A percentile compares a stretch with the other conserved stretches of the same genome.
Conservation (phyloP, 1,284 basidiomycete species). For the Apiotrichum brassicae region DNA sequence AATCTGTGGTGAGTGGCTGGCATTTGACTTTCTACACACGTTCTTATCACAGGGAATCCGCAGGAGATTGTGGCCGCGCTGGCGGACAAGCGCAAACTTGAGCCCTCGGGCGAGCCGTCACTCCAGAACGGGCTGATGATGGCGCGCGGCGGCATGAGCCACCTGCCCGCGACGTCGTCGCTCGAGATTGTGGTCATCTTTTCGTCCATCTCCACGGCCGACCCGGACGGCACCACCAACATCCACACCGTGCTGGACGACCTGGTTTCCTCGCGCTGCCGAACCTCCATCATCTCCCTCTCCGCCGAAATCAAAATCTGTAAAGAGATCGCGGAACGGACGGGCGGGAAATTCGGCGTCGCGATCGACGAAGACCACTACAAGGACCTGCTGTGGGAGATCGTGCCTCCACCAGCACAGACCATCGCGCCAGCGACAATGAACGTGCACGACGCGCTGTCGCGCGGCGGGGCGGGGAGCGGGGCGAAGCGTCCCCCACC, state of each 20-base stretch:
- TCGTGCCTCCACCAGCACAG: constrained; percentile 90
- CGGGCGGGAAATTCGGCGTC: constrained; percentile 86
- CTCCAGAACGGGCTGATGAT: constrained; percentile 95
- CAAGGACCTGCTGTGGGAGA: constrained; percentile 88
- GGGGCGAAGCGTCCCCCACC: constrained; percentile 51
- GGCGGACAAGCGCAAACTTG: constrained; percentile 77
- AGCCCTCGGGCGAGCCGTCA: constrained; percentile 87
- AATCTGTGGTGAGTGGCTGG: constrained; percentile 66
- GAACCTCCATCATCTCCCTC: constrained; percentile 85
- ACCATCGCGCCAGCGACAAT: constrained; percentile 45
- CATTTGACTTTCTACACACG: background rate
- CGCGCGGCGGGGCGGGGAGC: constrained; percentile 42
- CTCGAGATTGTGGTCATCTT: constrained; percentile 90
- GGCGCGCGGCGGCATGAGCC: constrained; percentile 86
- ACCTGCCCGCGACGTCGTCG: constrained; percentile 90
- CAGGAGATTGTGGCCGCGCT: constrained; percentile 84
- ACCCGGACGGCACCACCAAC: constrained; percentile 69
- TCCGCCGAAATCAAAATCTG: constrained; percentile 98
- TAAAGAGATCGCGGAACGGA: constrained; percentile 78
- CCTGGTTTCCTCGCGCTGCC: constrained; percentile 73
- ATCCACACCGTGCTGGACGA: constrained; percentile 84
- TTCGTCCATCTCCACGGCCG: constrained; percentile 90
- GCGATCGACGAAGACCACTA: constrained; percentile 96
- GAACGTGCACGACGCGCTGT: constrained; percentile 49
- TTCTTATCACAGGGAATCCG: constrained; percentile 65